Base-by-base conservation (phyloP, 305 asterid genomes). In the Solanum hybrid region DNA sequence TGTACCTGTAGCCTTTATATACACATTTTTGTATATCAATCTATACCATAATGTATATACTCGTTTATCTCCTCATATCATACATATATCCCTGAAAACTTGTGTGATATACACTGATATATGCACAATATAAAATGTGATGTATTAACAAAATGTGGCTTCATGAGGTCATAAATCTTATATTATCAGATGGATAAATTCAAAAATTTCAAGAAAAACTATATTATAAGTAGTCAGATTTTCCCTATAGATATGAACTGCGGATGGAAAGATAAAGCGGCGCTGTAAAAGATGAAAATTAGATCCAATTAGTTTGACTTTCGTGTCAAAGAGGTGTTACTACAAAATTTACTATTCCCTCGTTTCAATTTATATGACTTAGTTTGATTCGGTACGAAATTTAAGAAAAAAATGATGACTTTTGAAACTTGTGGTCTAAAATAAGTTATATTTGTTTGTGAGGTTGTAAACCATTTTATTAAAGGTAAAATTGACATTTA, bases 371-470 rank as follows among this genome's bases (percentile, higher is more conserved):
- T 56, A 56, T 56, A 17, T 6, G 4, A 56, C 7, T 56, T 56
- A 19, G 2, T 17, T 56, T 56, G 10, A 60, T 0, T 60, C 11
- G 1, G 0, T 2, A 19, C 26, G 0, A 60, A 56, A 0, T 60
- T 60, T 19, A 6, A 19, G 1, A 56, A 56, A 19, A 3, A 56
- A 1, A 6, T 0, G 0, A 56, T 60, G 11, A 60, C 4, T 60
- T 60, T 60, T 7, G 0, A 56, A 60, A 2, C 0, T 7, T 60
- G 0, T 7, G 4, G 0, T 60, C 71, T 60, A 60, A 19, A 60
- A 60, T 60, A 60, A 19, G 71, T 3, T 0, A 19, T 60, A 60
- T 0, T 19, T 60, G 0, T 60, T 56, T 19, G 24, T 19, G 26
- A 60, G 4, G 0, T 60, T 60, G 26, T 60, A 19, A 19, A 60